Conservation (phyloP, 23 red algal genomes). For the Cyanidiococcus yangmingshanensis region DNA sequence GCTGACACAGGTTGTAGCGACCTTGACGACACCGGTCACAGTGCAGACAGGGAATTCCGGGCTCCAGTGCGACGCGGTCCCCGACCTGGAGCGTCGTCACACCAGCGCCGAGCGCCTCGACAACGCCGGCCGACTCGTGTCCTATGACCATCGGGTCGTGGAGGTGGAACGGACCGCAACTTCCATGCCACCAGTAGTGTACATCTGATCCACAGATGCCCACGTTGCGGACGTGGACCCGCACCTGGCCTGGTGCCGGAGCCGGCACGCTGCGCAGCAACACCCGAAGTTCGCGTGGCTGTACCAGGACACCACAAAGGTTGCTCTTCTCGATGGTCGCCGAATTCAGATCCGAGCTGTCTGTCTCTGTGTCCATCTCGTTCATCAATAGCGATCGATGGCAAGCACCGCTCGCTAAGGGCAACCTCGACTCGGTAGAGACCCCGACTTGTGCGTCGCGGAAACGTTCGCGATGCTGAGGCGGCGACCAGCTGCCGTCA, state of each 20-base stretch:
- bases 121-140: constrained; percentile 61
- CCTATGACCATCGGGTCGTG: constrained; percentile 69
- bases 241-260: constrained; percentile 43
- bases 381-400: too few species aligned
- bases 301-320: constrained; percentile 49
- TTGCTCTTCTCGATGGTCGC: constrained; percentile 17
- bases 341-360: background rate
- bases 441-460: too few species aligned
- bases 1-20: constrained; percentile 72
- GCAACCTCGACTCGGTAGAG: too few species aligned
- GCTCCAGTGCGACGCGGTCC: constrained; percentile 76
- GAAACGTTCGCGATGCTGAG: too few species aligned
- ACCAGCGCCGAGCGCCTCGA: constrained; percentile 36
- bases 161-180: constrained; percentile 48
- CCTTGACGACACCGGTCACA: constrained; percentile 40
- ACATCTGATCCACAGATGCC: constrained; percentile 81
- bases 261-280: constrained; percentile 30
- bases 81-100: constrained; percentile 33
- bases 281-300: constrained; percentile 47
- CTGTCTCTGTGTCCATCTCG: background rate
- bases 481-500: too few species aligned
- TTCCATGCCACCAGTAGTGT: constrained; percentile 64
- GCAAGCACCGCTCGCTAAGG: too few species aligned
- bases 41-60: constrained; percentile 45
- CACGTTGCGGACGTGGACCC: constrained; percentile 44